Evolutionary conservation across 2,329 filamentous ascomycete species (phyloP).

Genomic region (Gyromitra esculenta): DNA sequence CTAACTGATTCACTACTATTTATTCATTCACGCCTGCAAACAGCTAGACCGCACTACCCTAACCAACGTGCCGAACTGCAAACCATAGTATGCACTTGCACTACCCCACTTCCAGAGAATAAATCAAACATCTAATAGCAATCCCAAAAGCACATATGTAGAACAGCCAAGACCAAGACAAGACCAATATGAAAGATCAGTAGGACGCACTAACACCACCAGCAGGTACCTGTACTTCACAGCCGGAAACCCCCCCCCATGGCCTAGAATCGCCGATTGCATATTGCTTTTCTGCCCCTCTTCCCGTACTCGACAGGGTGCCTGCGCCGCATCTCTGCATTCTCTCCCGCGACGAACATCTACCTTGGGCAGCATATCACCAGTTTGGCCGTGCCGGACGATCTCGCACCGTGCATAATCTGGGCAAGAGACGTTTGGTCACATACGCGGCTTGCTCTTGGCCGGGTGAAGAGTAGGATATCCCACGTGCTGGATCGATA

Average conservation of each 20-base stretch:
- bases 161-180: background rate
- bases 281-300: background rate
- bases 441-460: too few species aligned
- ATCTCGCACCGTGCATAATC: background rate
- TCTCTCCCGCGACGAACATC: background rate
- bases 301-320: background rate
- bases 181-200: background rate
- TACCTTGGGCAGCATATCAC: background rate
- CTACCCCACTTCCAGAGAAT: background rate
- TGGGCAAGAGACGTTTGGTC: too few species aligned
- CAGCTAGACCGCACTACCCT: background rate
- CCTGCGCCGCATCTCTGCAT: background rate
- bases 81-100: background rate
- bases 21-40: too few species aligned
- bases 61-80: background rate
- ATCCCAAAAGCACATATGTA: background rate
- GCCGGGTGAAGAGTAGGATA: too few species aligned
- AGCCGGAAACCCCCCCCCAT: background rate
- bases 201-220: background rate
- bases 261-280: background rate
- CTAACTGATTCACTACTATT: background rate
- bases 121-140: background rate
- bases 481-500: too few species aligned
- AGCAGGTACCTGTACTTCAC: too few species aligned
- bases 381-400: background rate